Conservation (phyloP, 73 alveolate genomes). For the Effrenium voratum region DNA sequence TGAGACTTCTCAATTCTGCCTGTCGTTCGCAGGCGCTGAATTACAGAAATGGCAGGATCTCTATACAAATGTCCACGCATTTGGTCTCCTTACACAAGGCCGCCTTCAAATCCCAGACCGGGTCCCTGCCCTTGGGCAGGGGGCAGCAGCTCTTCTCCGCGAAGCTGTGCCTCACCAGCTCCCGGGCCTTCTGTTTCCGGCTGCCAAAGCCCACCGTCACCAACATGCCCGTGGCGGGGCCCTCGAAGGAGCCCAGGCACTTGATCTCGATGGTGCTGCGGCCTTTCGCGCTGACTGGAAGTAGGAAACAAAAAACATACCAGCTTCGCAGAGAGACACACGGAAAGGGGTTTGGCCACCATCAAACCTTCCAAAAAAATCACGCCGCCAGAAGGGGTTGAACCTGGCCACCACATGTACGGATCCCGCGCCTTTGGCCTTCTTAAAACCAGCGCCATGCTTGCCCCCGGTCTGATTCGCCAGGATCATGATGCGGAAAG, state of each 20-base stretch:
- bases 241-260: conserved; percentile 62
- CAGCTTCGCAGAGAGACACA: too few species aligned
- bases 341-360: too few species aligned
- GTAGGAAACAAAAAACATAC: too few species aligned
- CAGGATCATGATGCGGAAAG: conserved; percentile 64
- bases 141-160: conserved; percentile 60
- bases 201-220: conserved; percentile 50
- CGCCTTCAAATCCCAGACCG: conserved; percentile 68
- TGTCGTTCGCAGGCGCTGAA: conserved; percentile 66
- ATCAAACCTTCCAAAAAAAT: too few species aligned
- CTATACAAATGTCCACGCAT: conserved; percentile 52
- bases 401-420: too few species aligned
- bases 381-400: too few species aligned
- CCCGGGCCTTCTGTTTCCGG: conserved; percentile 56
- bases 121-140: conserved; percentile 47
- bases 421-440: too few species aligned
- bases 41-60: not conserved
- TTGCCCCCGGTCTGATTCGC: conserved; percentile 70
- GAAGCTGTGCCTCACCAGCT: conserved; percentile 51
- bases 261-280: conserved; percentile 33
- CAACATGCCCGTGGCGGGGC: conserved; percentile 24
- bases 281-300: too few species aligned
- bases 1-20: not conserved
- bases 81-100: conserved; percentile 47
- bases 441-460: conserved; percentile 72